These are phyloP conservation scores for Verticillium klebahnii DNA, from an alignment of 2,329 filamentous ascomycete species.

Conservation along the genomic window DNA sequence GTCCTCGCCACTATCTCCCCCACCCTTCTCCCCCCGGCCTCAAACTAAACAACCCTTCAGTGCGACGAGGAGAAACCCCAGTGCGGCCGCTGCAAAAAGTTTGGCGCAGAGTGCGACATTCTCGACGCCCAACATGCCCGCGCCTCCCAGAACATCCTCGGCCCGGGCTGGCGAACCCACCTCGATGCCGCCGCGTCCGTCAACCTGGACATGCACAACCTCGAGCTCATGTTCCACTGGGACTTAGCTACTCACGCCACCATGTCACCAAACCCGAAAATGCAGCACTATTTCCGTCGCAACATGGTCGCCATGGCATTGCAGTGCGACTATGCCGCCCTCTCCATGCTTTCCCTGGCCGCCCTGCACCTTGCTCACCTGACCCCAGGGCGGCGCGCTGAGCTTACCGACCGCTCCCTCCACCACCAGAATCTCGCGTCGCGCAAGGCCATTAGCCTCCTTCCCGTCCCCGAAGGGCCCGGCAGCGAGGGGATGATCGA, in stretches of 20 bases:
- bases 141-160: neutral
- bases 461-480: neutral
- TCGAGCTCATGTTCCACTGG: constrained; percentile 2
- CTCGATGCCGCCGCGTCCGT: neutral
- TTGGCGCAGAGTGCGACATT: neutral
- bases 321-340: neutral
- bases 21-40: neutral
- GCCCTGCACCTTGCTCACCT: neutral
- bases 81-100: neutral
- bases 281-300: neutral
- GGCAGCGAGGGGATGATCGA: neutral
- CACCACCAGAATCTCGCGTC: neutral
- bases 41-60: neutral
- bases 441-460: neutral
- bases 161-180: neutral
- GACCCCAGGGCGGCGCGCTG: neutral
- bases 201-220: neutral
- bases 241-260: neutral
- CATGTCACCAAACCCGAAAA: neutral
- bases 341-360: neutral
- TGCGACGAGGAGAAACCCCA: constrained; percentile 1
- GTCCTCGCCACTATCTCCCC: neutral
- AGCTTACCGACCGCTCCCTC: neutral
- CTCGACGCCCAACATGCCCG: neutral
- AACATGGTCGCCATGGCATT: neutral